phyloP scores from a whole-genome alignment of 192 early-diverging fungal species.

The Linnemannia exigua region DNA sequence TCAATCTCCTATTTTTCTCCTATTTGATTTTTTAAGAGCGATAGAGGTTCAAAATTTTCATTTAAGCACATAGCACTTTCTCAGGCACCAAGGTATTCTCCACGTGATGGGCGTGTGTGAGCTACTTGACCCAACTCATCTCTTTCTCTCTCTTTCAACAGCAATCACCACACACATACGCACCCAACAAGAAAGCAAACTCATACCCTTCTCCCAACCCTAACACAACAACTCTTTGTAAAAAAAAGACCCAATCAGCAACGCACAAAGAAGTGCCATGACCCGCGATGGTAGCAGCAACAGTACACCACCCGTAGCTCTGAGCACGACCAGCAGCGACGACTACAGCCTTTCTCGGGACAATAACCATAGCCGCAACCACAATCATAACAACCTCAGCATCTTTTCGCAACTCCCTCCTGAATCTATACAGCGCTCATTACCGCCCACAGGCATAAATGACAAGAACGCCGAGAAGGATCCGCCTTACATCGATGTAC shows the following conservation, averaged over 20 bases:
- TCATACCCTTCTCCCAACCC: too few relatives aligned
- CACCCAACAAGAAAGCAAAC: too few relatives aligned
- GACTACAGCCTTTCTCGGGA: neutral
- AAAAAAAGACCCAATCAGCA: neutral
- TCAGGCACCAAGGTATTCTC: too few relatives aligned
- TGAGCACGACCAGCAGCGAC: neutral
- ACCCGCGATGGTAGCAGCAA: neutral
- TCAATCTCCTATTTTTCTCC: too few relatives aligned
- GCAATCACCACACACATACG: too few relatives aligned
- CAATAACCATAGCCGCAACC: neutral
- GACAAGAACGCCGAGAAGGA: conserved; percentile 17
- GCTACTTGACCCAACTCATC: too few relatives aligned
- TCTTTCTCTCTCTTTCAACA: too few relatives aligned
- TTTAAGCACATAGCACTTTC: too few relatives aligned
- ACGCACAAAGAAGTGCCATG: conserved; percentile 3
- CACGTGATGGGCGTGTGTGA: too few relatives aligned
- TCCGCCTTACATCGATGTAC: conserved; percentile 45
- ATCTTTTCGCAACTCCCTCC: conserved; percentile 27
- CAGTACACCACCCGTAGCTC: conserved; percentile 1
- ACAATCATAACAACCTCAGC: conserved; percentile 23
- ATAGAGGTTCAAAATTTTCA: too few relatives aligned
- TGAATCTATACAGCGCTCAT: conserved; percentile 11
- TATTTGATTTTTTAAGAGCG: too few relatives aligned
- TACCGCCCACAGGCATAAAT: conserved; percentile 7
- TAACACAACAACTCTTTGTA: too few relatives aligned